phyloP scores from a whole-genome alignment of 2,329 filamentous ascomycete genomes.

The Ceratocystis huliohia region DNA sequence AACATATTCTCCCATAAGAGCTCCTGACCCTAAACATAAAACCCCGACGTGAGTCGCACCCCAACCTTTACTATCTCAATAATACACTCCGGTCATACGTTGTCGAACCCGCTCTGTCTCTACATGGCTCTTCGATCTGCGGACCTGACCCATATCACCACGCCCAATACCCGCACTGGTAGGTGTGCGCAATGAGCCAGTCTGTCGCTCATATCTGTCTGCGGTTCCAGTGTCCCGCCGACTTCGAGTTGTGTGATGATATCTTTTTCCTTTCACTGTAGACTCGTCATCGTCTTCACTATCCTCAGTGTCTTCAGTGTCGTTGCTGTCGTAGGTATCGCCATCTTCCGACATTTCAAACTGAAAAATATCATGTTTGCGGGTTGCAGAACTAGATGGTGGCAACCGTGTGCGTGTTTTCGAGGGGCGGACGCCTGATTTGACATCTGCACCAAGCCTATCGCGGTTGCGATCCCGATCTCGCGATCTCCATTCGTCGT shows the following conservation, averaged over 20 bases:
- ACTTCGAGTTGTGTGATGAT: neutral
- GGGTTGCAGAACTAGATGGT: neutral
- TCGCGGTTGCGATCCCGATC: slow-evolving; percentile 16
- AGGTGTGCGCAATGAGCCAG: neutral
- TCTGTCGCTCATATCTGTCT: slow-evolving; percentile 10
- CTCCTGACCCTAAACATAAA: neutral
- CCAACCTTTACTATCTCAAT: slow-evolving; percentile 2
- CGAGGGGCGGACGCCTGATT: neutral
- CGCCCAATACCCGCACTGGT: neutral
- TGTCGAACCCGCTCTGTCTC: slow-evolving; percentile 35
- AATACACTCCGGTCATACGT: slow-evolving; percentile 22
- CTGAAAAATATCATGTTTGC: neutral
- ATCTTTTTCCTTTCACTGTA: neutral
- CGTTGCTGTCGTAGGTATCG: neutral
- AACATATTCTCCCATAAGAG: too few species aligned
- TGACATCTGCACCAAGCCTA: slow-evolving; percentile 8
- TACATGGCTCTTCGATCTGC: slow-evolving; percentile 39
- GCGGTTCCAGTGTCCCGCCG: neutral
- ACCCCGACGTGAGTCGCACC: neutral
- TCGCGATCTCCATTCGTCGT: slow-evolving; percentile 7
- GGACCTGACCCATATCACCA: neutral
- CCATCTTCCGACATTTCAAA: neutral
- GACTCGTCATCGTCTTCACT: neutral
- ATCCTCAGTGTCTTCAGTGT: neutral
- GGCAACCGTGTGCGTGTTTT: neutral